Conservation (phyloP, 331 rosid genomes). For the Rhamnella rubrinervis region DNA sequence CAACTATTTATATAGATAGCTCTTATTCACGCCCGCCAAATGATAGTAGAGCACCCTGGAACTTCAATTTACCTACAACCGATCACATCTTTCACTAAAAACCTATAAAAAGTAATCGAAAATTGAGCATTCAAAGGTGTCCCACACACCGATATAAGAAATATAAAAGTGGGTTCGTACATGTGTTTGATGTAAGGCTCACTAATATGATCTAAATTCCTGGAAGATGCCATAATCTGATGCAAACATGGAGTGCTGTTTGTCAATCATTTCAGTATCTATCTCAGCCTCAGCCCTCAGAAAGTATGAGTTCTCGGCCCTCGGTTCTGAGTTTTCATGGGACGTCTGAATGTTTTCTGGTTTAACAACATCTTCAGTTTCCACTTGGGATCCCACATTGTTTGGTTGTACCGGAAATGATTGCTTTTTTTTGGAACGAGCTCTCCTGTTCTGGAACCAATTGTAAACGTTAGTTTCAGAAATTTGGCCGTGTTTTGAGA, state of each 20-base stretch:
- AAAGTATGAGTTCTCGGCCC: conserved; percentile 34
- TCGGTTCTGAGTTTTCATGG: conserved; percentile 32
- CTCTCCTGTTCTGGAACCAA: conserved; percentile 85
- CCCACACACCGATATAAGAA: background rate
- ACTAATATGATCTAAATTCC: conserved; percentile 10
- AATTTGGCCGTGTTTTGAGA: conserved; percentile 65
- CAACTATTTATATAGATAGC: too few species aligned
- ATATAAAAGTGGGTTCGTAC: background rate
- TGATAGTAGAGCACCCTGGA: too few species aligned
- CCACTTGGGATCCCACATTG: conserved; percentile 44
- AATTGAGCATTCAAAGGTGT: too few species aligned
- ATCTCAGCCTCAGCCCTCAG: conserved; percentile 51
- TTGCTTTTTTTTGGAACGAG: conserved; percentile 80
- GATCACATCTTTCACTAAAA: too few species aligned
- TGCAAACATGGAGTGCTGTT: conserved; percentile 19
- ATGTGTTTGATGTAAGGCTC: conserved; percentile 5
- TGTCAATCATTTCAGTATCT: background rate
- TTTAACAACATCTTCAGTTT: conserved; percentile 34
- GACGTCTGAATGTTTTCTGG: conserved; percentile 26
- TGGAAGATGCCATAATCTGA: conserved; percentile 2
- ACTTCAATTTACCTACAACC: too few species aligned
- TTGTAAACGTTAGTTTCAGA: conserved; percentile 84
- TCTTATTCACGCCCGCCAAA: too few species aligned
- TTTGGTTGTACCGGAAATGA: conserved; percentile 18
- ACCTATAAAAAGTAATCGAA: too few species aligned